These are phyloP conservation scores for Epichloe amarillans DNA, from an alignment of 2,329 filamentous ascomycete genomes.

Conservation along the genomic window DNA sequence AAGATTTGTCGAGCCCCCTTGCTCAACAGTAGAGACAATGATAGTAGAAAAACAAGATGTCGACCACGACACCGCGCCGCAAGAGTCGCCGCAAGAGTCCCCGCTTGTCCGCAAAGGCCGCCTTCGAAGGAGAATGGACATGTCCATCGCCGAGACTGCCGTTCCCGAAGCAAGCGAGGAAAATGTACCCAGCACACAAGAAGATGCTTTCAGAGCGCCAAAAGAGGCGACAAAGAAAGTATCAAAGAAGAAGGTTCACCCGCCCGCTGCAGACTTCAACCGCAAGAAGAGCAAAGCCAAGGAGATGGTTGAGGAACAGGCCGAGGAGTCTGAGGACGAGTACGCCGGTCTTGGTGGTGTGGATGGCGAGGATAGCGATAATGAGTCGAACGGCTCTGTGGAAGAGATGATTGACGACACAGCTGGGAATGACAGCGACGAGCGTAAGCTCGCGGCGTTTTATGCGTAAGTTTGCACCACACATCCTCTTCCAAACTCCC, in stretches of 20 bases:
- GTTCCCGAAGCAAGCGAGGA: background rate
- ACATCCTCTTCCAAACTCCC: background rate
- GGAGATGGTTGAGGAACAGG: conserved; percentile 81
- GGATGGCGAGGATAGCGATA: conserved; percentile 76
- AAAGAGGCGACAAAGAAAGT: conserved; percentile 44
- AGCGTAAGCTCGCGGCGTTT: conserved; percentile 69
- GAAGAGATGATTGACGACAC: conserved; percentile 86
- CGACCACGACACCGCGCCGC: conserved; percentile 24
- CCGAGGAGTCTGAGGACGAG: conserved; percentile 95
- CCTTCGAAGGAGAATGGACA: conserved; percentile 30
- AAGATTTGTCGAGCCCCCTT: conserved; percentile 50
- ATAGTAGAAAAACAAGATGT: conserved; percentile 23
- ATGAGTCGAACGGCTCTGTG: conserved; percentile 55
- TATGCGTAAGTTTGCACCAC: conserved; percentile 60
- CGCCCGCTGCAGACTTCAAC: conserved; percentile 47
- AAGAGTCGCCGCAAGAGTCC: conserved; percentile 38
- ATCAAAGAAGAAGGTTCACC: conserved; percentile 38
- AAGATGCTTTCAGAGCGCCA: conserved; percentile 54
- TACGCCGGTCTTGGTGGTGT: conserved; percentile 86
- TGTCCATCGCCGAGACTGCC: conserved; percentile 6
- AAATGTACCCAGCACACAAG: conserved; percentile 6
- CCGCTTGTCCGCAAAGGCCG: conserved; percentile 47
- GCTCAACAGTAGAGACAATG: conserved; percentile 61
- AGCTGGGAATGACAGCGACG: conserved; percentile 62
- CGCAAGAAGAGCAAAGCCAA: conserved; percentile 79